Percentiles rank a stretch among this genome's conserved stretches.
phyloP scores from a whole-genome alignment of 495 filamentous ascomycete species.

The Aspergillus coremiiformis region DNA sequence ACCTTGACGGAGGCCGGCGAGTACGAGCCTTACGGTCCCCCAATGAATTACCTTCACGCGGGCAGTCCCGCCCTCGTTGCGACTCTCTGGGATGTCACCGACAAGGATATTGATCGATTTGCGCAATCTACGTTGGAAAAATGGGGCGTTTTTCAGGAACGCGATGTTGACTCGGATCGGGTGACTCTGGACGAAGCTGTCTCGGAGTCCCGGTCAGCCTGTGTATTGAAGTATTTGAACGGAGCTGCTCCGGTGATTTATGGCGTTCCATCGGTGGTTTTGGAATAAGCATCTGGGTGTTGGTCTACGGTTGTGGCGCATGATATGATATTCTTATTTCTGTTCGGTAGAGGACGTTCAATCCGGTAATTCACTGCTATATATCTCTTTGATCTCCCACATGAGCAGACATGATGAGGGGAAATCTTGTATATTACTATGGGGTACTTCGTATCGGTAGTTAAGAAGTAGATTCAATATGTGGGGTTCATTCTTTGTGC shows the following conservation, averaged over 20 bases:
- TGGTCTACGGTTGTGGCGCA: not conserved
- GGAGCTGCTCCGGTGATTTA: constrained; percentile 90
- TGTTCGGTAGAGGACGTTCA: not conserved
- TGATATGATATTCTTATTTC: not conserved
- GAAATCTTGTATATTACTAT: no score
- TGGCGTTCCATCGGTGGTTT: constrained; percentile 77
- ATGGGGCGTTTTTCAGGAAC: constrained; percentile 84
- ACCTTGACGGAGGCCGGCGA: constrained; percentile 71
- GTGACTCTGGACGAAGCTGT: constrained; percentile 69
- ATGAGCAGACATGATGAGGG: not conserved
- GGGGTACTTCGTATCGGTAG: no score
- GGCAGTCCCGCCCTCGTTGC: constrained; percentile 78
- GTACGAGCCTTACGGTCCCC: constrained; percentile 81
- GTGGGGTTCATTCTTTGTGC: not conserved
- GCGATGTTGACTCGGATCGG: constrained; percentile 6
- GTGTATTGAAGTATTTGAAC: constrained; percentile 83
- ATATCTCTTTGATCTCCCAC: not conserved
- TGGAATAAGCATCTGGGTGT: constrained; percentile 34
- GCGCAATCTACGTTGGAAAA: constrained; percentile 64
- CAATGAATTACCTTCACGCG: constrained; percentile 84
- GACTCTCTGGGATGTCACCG: constrained; percentile 95
- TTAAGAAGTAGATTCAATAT: no score
- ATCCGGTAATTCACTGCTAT: no score
- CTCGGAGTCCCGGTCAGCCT: constrained; percentile 59
- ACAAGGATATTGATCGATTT: constrained; percentile 92